Conservation (phyloP, 208 protist species). For the Lotmaria passim region DNA sequence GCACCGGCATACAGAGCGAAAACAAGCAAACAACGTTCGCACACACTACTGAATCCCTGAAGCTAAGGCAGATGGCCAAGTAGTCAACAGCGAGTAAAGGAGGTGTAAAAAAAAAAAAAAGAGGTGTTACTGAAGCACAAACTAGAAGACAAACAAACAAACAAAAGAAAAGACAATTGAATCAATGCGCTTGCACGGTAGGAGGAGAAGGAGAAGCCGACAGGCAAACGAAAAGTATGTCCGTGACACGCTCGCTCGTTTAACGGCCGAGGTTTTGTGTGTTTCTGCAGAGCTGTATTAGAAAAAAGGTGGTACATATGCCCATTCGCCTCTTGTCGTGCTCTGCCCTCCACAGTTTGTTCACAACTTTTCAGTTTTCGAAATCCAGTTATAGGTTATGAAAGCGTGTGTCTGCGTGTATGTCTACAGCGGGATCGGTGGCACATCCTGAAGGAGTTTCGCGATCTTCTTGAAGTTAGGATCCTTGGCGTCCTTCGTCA, state of each 20-base stretch:
- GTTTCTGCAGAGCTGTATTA: too few relatives aligned
- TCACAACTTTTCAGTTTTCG: background rate
- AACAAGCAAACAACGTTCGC: background rate
- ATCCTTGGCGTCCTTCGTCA: slow-evolving; percentile 69
- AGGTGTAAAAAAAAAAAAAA: background rate
- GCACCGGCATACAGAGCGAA: too few relatives aligned
- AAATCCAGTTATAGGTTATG: too few relatives aligned
- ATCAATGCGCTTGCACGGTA: background rate
- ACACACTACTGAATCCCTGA: background rate
- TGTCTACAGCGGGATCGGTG: slow-evolving; percentile 42
- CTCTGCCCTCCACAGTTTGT: too few relatives aligned
- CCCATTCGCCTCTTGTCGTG: too few relatives aligned
- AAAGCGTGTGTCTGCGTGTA: background rate
- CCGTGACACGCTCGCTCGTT: background rate
- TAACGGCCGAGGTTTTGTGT: too few relatives aligned
- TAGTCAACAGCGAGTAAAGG: background rate
- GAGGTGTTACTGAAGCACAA: background rate
- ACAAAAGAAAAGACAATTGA: background rate
- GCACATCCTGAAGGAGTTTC: slow-evolving; percentile 54
- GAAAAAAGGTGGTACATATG: too few relatives aligned
- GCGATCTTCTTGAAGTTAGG: slow-evolving; percentile 72
- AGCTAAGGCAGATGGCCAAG: background rate
- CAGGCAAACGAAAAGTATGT: background rate
- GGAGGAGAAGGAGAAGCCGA: background rate
- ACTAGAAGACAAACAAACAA: background rate